Evolutionary conservation across 2,329 filamentous ascomycete species (phyloP), one percentile per base, ranked within the genome.

Genomic region (Dothidotthia symphoricarpi): DNA sequence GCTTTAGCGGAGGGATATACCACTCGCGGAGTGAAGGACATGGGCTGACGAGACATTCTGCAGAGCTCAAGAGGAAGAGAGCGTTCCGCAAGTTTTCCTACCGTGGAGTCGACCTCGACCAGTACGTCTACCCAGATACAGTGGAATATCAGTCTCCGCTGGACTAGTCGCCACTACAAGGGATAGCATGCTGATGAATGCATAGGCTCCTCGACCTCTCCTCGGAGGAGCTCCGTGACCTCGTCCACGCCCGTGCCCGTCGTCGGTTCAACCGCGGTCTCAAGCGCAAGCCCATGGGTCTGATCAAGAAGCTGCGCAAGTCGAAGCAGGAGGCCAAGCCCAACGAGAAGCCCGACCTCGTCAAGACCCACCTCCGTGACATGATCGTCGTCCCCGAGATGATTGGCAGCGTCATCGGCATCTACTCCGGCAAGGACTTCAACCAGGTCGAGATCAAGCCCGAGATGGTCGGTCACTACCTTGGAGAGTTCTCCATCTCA

Each of bases 361-460:
- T 97, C 81, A 96, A 96, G 86, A 98, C 91, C 53, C 91, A 98
- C 75, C 86, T 98, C 69, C 90, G 91, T 76, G 86, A 98, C 81
- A 98, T 98, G 93, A 96, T 98, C 74, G 85, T 98, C 71, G 93
- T 98, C 64, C 93, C 93, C 67, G 93, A 98, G 83, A 97, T 98
- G 93, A 98, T 98, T 72, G 93, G 93, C 68, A 87, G 81, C 75
- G 91, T 98, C 68, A 86, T 98, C 68, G 93, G 90, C 73, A 93
- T 98, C 81, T 98, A 98, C 87, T 95, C 88, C 61, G 93, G 93
- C 72, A 98, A 98, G 86, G 90, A 97, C 78, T 98, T 98, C 87
- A 98, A 98, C 86, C 91, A 96, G 83, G 90, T 98, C 67, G 93
- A 98, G 78, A 93, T 98, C 80, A 96, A 96, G 85, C 93, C 93